These are phyloP conservation scores for Forsythia viridissima DNA, from an alignment of 257 asterid genomes.

Conservation along the genomic window DNA sequence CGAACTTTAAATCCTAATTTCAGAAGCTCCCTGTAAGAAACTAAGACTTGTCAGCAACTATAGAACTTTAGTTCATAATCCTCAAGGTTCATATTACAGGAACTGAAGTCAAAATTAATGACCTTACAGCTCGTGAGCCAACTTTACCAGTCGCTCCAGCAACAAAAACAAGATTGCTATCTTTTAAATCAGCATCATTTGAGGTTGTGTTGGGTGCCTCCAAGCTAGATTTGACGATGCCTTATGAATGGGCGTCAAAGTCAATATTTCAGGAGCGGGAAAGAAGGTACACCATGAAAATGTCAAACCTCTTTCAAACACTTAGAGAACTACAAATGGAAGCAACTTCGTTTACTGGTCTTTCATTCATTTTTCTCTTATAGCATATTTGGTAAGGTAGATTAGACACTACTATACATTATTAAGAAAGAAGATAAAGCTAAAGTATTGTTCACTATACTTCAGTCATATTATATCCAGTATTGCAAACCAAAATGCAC, in stretches of 20 bases:
- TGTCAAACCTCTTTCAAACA: not conserved
- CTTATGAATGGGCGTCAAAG: constrained; percentile 31
- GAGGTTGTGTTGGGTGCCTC: constrained; percentile 51
- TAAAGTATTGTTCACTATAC: no score
- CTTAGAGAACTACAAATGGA: not conserved
- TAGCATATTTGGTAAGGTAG: not conserved
- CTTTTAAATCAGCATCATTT: constrained; percentile 44
- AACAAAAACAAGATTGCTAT: constrained; percentile 71
- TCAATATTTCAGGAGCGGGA: not conserved
- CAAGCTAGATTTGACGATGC: constrained; percentile 43
- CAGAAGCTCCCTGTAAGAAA: constrained; percentile 80
- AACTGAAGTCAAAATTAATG: constrained; percentile 7
- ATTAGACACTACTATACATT: no score
- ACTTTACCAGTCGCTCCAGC: constrained; percentile 98
- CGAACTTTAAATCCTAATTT: constrained; percentile 80
- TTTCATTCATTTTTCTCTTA: not conserved
- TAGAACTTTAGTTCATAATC: constrained; percentile 1
- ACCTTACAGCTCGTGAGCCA: constrained; percentile 97
- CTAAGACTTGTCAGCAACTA: constrained; percentile 21
- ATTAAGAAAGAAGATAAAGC: no score
- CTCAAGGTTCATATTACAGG: not conserved
- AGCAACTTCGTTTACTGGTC: not conserved
- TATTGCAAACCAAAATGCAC: no score
- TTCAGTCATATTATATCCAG: no score
- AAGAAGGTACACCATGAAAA: constrained; percentile 1